Evolutionary conservation across 169 alveolate genomes (phyloP).

Genomic region (Cyclospora cayetanensis): DNA sequence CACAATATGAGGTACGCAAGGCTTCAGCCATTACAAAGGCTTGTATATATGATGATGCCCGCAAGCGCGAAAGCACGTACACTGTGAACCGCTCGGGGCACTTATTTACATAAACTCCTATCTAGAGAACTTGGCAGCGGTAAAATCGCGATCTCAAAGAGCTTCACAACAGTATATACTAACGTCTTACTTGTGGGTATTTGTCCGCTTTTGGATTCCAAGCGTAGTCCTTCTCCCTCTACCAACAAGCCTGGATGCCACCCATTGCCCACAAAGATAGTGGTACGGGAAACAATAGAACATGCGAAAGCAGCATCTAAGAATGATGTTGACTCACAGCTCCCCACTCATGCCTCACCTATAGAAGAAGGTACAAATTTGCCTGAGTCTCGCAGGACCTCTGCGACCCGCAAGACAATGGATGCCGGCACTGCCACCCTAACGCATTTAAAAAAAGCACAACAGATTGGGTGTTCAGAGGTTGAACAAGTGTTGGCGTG

Average conservation of each 20-base stretch:
- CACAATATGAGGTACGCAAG: no score
- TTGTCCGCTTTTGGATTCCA: neutral
- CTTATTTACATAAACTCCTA: no score
- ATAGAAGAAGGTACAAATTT: neutral
- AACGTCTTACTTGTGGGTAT: conserved; percentile 1
- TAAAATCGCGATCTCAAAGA: no score
- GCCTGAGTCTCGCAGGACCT: conserved; percentile 26
- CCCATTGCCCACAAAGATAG: neutral
- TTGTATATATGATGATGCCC: no score
- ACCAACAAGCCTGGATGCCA: conserved; percentile 17
- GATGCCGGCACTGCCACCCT: conserved; percentile 44
- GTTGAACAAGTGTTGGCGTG: no score
- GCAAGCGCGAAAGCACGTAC: no score
- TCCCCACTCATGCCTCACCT: neutral
- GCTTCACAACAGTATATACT: no score
- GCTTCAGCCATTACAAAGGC: no score
- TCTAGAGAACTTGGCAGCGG: no score
- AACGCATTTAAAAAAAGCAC: neutral
- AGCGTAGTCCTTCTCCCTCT: neutral
- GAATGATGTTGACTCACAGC: neutral
- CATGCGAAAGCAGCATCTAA: neutral
- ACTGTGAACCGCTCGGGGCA: no score
- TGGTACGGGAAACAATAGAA: neutral
- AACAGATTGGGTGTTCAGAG: no score
- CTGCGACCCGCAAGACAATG: conserved; percentile 21